phyloP scores from a whole-genome alignment of 73 alveolate genomes.

The Stentor coeruleus region DNA sequence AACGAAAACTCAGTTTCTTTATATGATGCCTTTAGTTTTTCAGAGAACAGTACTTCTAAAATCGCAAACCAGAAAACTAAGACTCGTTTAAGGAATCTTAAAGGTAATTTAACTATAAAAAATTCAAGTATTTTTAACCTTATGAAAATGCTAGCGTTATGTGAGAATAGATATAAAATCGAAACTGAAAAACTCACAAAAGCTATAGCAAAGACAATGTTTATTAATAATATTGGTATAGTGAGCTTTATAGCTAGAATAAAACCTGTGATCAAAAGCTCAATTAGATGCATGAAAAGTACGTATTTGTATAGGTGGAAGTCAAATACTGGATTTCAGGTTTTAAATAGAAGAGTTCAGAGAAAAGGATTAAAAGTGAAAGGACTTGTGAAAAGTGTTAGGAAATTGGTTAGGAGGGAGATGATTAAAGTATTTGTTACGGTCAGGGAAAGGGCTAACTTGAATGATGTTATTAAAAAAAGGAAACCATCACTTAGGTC shows the following conservation, averaged over 20 bases:
- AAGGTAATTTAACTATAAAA: not conserved
- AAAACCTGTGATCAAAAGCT: not conserved
- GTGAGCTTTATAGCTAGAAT: not conserved
- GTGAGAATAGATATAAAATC: not conserved
- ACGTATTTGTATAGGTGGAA: not conserved
- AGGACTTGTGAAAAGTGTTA: not conserved
- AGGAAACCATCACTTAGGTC: not conserved
- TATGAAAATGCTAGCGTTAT: not conserved
- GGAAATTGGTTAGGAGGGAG: not conserved
- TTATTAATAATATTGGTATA: not conserved
- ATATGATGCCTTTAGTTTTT: not conserved
- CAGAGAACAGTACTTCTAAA: not conserved
- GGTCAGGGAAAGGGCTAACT: not conserved
- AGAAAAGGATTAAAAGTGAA: not conserved
- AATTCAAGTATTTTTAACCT: not conserved
- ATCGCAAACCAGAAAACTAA: not conserved
- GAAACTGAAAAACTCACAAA: not conserved
- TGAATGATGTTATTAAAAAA: not conserved
- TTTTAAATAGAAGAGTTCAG: not conserved
- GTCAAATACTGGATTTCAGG: not conserved
- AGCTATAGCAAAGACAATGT: not conserved
- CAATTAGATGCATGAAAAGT: not conserved
- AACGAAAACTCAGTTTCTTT: not conserved
- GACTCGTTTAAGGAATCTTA: not conserved
- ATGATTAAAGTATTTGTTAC: not conserved